A percentile compares a stretch with the other conserved stretches of the same genome.
Conservation (phyloP, 78 protist species). For the Planoprotostelium fungivorum region DNA sequence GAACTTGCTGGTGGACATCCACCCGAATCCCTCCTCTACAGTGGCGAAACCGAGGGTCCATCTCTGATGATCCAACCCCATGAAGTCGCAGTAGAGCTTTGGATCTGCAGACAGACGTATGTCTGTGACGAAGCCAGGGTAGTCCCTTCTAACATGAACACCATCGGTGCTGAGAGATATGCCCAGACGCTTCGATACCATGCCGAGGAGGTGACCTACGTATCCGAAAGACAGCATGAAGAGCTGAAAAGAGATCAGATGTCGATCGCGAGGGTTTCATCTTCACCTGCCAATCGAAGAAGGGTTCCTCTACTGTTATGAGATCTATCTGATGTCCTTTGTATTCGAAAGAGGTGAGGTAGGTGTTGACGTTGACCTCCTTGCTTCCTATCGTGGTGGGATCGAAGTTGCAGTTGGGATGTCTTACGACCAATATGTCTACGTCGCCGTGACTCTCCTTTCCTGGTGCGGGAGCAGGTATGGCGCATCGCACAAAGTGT, state of each 20-base stretch:
- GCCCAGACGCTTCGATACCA: neutral
- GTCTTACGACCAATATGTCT: neutral
- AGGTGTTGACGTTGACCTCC: neutral
- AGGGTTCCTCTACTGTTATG: neutral
- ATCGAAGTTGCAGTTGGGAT: neutral
- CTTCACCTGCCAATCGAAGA: neutral
- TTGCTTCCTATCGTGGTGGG: neutral
- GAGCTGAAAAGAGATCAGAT: too few relatives aligned
- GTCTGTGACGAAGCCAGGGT: neutral
- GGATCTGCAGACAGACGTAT: neutral
- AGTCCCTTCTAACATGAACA: neutral
- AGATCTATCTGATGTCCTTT: neutral
- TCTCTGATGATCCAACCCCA: neutral
- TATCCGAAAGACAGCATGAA: neutral
- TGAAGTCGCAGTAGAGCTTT: neutral
- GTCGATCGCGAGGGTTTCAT: neutral
- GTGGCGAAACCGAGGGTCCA: neutral
- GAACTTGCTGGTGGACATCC: neutral
- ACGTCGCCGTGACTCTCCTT: neutral
- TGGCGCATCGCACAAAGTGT: neutral
- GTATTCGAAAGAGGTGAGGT: neutral
- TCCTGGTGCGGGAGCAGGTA: neutral
- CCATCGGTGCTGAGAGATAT: neutral
- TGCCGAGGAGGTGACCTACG: neutral
- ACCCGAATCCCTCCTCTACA: neutral